Base-by-base conservation (phyloP, 768 basidiomycete genomes). In the Tricholoma terreum region DNA sequence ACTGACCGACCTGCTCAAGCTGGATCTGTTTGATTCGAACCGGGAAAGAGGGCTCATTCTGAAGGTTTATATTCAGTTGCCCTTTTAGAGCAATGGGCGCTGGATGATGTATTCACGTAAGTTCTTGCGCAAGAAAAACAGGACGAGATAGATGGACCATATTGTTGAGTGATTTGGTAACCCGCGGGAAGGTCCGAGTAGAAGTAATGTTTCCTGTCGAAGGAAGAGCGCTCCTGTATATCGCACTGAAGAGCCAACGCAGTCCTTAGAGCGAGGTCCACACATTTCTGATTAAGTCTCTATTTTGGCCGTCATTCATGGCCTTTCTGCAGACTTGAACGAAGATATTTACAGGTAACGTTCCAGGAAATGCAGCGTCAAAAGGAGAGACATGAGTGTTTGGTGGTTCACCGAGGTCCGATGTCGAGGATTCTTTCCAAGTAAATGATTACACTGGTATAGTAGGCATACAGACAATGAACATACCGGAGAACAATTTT, bases 161-260 rank as follows among this genome's bases (percentile, higher is more conserved):
- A 97, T 60, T 92, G 90, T 68, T 98, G 95, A 0, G 95, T 99
- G 60, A 99, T 96, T 73, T 99, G 97, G 71, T 94, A 98, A 0
- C 96, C 96, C 4, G 89, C 80, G 0, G 97, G 94, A 34, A 97
- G 80, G 71, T 98, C 97, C 4, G 92, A 82, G 67, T 99, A 98
- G 71, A 98, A 98, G 69, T 99, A 99, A 69, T 98, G 97, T 69
- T 99, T 99, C 62, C 97, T 79, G 71, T 98, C 97, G 64, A 98
- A 98, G 0, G 90, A 81, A 0, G 93, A 96, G 17, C 80, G 77
- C 0, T 62, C 61, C 61, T 90, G 90, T 51, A 96, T 77, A 4
- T 80, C 61, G 11, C 85, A 77, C 33, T 81, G 72, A 21, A 98
- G 78, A 4, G 94, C 94, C 1, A 94, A 65, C 0, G 94, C 91